phyloP scores from a whole-genome alignment of 306 rosid species.

The Albizia julibrissin region DNA sequence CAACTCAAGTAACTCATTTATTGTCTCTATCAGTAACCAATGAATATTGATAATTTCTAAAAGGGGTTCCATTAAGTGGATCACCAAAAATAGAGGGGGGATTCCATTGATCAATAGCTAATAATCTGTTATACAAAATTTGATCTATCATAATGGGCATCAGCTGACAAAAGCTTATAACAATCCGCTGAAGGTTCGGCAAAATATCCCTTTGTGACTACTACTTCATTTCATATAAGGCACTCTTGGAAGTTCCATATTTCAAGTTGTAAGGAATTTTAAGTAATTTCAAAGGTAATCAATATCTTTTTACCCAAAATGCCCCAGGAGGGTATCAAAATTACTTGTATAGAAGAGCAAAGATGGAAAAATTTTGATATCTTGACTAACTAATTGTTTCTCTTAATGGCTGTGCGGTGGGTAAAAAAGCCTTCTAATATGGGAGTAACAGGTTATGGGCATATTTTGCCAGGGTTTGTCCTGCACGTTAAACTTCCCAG shows the following conservation, averaged over 20 bases:
- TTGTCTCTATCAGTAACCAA: background rate
- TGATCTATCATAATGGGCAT: background rate
- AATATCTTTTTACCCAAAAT: background rate
- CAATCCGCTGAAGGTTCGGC: background rate
- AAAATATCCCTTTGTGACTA: background rate
- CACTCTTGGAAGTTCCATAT: background rate
- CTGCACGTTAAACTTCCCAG: background rate
- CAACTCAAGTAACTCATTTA: no score
- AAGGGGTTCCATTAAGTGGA: background rate
- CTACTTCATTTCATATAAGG: no score
- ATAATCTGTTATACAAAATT: no score
- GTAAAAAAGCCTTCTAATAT: background rate
- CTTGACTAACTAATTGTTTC: no score
- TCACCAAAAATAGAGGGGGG: background rate
- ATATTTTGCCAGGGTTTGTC: background rate
- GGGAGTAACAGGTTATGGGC: background rate
- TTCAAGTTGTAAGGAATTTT: background rate
- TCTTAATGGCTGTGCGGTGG: no score
- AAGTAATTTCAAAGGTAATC: background rate
- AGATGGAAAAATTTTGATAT: no score
- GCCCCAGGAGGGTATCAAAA: background rate
- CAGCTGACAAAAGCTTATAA: background rate
- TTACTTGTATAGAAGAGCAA: no score
- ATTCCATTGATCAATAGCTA: background rate
- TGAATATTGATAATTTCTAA: background rate